Conservation (phyloP, 371 early-diverging fungal genomes). For the Catenaria anguillulae region DNA sequence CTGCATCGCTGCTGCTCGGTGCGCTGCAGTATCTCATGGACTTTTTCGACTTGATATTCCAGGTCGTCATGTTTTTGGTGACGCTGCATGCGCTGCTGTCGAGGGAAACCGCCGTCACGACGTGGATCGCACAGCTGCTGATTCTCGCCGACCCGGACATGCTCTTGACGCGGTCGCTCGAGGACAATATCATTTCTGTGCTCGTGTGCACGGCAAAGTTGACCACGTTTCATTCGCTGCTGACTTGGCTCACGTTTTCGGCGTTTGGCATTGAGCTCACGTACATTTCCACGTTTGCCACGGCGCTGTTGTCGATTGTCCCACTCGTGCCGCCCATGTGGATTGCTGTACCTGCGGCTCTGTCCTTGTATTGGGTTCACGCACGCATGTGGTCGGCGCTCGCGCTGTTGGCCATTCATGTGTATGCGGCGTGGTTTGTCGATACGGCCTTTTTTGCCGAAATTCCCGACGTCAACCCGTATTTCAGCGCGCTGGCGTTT, state of each 20-base stretch:
- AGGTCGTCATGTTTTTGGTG: slow-evolving; percentile 7
- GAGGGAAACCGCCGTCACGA: slow-evolving; percentile 6
- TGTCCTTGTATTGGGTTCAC: slow-evolving; percentile 6
- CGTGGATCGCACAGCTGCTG: slow-evolving; percentile 5
- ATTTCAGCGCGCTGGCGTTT: slow-evolving; percentile 5
- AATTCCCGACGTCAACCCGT: slow-evolving; percentile 10
- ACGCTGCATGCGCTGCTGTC: slow-evolving; percentile 8
- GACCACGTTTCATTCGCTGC: slow-evolving; percentile 6
- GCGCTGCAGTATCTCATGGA: not conserved
- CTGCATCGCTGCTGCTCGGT: not conserved
- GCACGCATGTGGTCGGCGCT: not conserved
- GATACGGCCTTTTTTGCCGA: slow-evolving; percentile 9
- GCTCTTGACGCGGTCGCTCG: slow-evolving; percentile 3
- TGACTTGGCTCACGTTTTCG: slow-evolving; percentile 8
- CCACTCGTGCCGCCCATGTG: slow-evolving; percentile 7
- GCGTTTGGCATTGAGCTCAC: slow-evolving; percentile 5
- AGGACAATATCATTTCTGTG: slow-evolving; percentile 5
- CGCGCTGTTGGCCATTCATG: not conserved
- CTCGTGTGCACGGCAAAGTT: slow-evolving; percentile 7
- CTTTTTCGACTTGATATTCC: slow-evolving; percentile 8
- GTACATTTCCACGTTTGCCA: slow-evolving; percentile 2
- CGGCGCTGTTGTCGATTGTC: slow-evolving; percentile 4
- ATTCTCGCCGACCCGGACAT: slow-evolving; percentile 7
- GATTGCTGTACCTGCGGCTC: slow-evolving; percentile 7
- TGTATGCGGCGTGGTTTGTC: slow-evolving; percentile 1